A percentile compares a stretch with the other conserved stretches of the same genome.
phyloP scores from a whole-genome alignment of 148 eudicot genomes.

The Dianthus caryophyllus region DNA sequence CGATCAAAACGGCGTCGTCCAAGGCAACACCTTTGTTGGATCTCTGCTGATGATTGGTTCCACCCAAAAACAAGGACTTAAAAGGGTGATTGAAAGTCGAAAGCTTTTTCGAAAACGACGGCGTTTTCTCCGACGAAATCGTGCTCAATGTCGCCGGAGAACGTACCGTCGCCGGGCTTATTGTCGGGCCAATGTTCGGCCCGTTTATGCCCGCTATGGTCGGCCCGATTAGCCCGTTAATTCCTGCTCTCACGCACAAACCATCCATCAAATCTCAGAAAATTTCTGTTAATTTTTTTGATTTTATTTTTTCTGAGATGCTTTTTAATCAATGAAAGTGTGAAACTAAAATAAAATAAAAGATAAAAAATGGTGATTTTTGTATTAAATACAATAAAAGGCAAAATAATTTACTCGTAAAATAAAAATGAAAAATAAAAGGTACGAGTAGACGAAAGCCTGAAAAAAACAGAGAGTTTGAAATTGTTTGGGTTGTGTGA shows the following conservation, averaged over 20 bases:
- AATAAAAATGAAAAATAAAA: background rate
- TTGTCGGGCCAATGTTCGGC: constrained; percentile 25
- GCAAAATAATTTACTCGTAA: background rate
- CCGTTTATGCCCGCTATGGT: constrained; percentile 29
- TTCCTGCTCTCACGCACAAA: constrained; percentile 53
- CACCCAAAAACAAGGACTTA: constrained; percentile 53
- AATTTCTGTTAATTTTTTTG: background rate
- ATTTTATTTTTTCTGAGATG: background rate
- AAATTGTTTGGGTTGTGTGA: background rate
- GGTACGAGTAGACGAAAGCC: no score
- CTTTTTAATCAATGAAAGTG: background rate
- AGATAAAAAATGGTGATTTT: no score
- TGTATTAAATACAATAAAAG: background rate
- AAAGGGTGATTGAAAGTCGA: constrained; percentile 52
- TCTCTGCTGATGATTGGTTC: constrained; percentile 17
- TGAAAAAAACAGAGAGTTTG: constrained; percentile 9
- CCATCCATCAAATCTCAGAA: constrained; percentile 45
- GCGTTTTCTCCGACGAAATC: constrained; percentile 28
- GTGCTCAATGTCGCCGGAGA: constrained; percentile 9
- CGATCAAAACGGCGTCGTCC: constrained; percentile 58
- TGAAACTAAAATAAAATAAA: no score
- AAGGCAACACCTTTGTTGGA: constrained; percentile 30
- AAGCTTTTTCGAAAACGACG: constrained; percentile 36
- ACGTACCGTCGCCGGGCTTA: constrained; percentile 6
- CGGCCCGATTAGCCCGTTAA: constrained; percentile 38